Evolutionary conservation across 768 basidiomycete genomes (phyloP), one percentile per base, ranked within the genome.

Genomic region (Saitozyma sp.): DNA sequence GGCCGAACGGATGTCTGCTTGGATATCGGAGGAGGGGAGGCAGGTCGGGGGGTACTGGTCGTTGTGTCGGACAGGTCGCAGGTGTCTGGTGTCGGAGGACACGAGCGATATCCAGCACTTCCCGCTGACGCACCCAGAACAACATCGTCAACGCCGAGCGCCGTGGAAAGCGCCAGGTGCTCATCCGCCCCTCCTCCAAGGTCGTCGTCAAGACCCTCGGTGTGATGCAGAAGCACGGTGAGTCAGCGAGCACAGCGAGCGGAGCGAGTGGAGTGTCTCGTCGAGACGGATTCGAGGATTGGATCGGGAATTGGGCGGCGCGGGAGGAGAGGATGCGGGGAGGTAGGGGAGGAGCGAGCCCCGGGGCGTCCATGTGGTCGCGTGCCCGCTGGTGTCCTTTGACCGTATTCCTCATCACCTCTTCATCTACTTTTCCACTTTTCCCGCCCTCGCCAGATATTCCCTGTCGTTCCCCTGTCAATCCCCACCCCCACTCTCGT

Each of bases 81-180:
- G 51, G 51, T 13, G 51, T 10, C 3, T 3, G 51, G 19, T 48
- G 14, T 48, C 14, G 17, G 11, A 61, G 59, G 40, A 54, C 9
- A 50, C 56, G 46, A 56, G 49, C 29, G 16, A 17, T 4, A 50
- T 16, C 14, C 56, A 42, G 43, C 7, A 42, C 43, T 29, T 17
- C 38, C n/a, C 43, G 49, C 56, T 65, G 67, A 56, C 56, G 29
- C 43, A 56, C 8, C 3, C 56, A 76, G 72, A 97, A 95, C 87
- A 95, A 91, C 87, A 96, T 97, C 71, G 92, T 96, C 88, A 99
- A 99, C 73, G 96, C 96, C 78, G 96, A 98, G 85, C 92, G 92
- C 80, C 91, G 93, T 78, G 96, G 96, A 78, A 99, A 99, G 85
- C 92, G 96, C 77, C 96, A 99, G 84, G 96, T 99, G 66, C 89